A percentile compares a stretch with the other conserved stretches of the same genome.
These are phyloP conservation scores for Penicillium cataractarum DNA, from an alignment of 495 filamentous ascomycete species.

Conservation along the genomic window DNA sequence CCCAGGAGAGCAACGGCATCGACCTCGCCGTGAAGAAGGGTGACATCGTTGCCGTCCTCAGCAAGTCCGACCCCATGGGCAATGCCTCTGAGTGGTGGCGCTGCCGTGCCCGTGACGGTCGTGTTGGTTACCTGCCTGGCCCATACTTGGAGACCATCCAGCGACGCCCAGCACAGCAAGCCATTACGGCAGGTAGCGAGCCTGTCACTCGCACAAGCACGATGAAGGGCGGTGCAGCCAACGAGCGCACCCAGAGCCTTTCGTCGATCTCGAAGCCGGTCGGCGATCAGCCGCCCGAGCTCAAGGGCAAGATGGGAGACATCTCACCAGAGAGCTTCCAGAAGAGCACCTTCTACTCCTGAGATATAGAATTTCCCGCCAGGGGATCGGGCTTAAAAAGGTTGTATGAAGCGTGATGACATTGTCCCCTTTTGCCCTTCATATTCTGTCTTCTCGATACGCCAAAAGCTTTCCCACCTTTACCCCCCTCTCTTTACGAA, in stretches of 20 bases:
- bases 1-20: conserved; percentile 67
- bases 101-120: conserved; percentile 87
- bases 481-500: conserved; percentile 13
- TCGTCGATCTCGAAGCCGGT: conserved; percentile 25
- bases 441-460: conserved; percentile 6
- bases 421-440: not conserved
- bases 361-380: conserved; percentile 14
- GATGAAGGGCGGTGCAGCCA: conserved; percentile 57
- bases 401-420: conserved; percentile 4
- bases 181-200: conserved; percentile 50
- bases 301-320: conserved; percentile 57
- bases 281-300: conserved; percentile 40
- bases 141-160: conserved; percentile 86
- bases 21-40: conserved; percentile 94
- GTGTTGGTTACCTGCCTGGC: conserved; percentile 87
- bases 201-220: conserved; percentile 57
- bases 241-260: conserved; percentile 34
- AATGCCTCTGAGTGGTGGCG: conserved; percentile 96
- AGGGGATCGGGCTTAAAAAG: not conserved
- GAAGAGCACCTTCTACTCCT: conserved; percentile 79
- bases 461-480: conserved; percentile 14
- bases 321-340: conserved; percentile 86
- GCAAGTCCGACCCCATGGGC: conserved; percentile 89
- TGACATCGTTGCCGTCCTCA: conserved; percentile 91
- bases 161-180: conserved; percentile 64